Base-by-base conservation (phyloP, 345 rosid genomes). In the Populus davidiana region DNA sequence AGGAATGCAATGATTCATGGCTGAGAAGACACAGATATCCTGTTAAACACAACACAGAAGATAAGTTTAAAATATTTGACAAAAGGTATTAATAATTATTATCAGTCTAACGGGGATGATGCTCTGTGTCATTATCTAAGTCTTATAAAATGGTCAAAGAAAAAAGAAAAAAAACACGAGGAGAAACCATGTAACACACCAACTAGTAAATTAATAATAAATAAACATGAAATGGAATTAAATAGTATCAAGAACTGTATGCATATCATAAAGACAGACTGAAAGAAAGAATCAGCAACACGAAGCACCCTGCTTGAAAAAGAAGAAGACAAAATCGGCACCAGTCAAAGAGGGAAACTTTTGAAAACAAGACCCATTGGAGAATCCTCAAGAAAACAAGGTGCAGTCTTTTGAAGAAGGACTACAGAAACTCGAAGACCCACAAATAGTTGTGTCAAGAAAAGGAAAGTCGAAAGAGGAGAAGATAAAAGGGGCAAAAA, bases 1-100 rank as follows among this genome's bases (percentile, higher is more conserved):
- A 59, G 64, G 64, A 59, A 59, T 59, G 25, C 29, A 59, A n/a
- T 59, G 64, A 59, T 59, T 59, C 64, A 59, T 59, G 64, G 64
- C 64, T 59, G 29, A 59, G 64, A n/a, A 59, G 64, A 59, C 29
- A 11, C 64, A 23, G 64, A 10, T 23, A 59, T 59, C 64, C 64
- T 59, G 64, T 59, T 59, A n/a, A 59, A 23, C 64, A 59, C 64
- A n/a, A 11, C 25, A 56, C 29, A 23, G 4, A 56, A 56, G 29
- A 23, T 25, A 23, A 23, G 64, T 59, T 59, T 23, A 9, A 59
- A 59, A 10, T 23, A 59, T 23, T 59, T 59, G 29, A 59, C 5
- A n/a, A 59, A 52, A n/a, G 3, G 64, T n/a, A 59, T 23, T 59
- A 59, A 59, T 11, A 23, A 10, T 21, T 59, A 59, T 23, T 59